These are phyloP conservation scores for Rhodomyrtus tomentosa DNA, from an alignment of 345 rosid genomes.

Conservation along the genomic window DNA sequence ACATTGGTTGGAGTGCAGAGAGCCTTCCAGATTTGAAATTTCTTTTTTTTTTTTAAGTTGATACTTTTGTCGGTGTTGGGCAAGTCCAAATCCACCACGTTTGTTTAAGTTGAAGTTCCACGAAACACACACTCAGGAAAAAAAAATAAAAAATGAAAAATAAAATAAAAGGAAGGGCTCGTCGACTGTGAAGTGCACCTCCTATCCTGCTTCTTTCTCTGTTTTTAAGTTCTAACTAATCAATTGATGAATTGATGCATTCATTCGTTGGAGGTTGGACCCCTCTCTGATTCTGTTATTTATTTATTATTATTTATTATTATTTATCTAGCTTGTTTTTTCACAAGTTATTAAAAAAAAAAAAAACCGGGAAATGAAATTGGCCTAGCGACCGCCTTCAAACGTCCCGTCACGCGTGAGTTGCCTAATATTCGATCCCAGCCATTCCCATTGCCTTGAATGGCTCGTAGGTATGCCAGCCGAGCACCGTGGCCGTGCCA, in stretches of 20 bases:
- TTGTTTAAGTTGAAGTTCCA: not conserved
- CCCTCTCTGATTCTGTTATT: too few relatives aligned
- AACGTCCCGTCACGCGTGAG: accelerated
- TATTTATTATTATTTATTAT: too few relatives aligned
- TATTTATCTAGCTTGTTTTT: not conserved
- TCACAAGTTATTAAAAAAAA: too few relatives aligned
- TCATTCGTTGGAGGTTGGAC: not conserved
- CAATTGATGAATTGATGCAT: not conserved
- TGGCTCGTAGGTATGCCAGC: not conserved
- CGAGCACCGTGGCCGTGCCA: accelerated
- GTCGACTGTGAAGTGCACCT: not conserved
- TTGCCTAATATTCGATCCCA: not conserved
- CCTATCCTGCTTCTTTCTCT: not conserved
- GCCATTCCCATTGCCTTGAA: accelerated
- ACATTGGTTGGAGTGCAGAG: not conserved
- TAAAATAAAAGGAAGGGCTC: too few relatives aligned
- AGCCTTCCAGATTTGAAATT: not conserved
- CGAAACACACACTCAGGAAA: not conserved
- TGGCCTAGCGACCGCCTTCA: not conserved
- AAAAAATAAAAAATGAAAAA: not conserved
- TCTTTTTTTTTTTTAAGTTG: too few relatives aligned
- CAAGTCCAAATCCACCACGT: not conserved
- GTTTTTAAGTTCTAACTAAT: not conserved
- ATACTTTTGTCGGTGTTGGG: not conserved
- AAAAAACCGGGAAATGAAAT: accelerated